Conservation (phyloP, 1,284 basidiomycete species). For the Moesziomyces globuligerus region DNA sequence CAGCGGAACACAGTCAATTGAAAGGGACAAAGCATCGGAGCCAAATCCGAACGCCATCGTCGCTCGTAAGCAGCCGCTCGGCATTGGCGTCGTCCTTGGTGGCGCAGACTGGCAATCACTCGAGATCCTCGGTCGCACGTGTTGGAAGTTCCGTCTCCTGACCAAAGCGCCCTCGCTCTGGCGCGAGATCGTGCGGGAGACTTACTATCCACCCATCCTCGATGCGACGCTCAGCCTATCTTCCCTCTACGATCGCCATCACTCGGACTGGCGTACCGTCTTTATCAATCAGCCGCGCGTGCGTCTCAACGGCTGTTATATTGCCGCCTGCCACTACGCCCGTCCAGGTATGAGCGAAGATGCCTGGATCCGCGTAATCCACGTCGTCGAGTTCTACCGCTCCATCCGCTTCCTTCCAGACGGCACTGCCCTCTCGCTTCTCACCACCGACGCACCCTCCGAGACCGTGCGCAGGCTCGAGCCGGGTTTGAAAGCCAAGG, state of each 20-base stretch:
- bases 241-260: slow-evolving; percentile 37
- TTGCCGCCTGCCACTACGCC: slow-evolving; percentile 63
- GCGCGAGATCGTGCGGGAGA: slow-evolving; percentile 55
- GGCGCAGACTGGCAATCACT: slow-evolving; percentile 62
- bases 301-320: slow-evolving; percentile 63
- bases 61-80: slow-evolving; percentile 27
- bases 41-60: slow-evolving; percentile 4
- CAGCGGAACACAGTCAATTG: slow-evolving; percentile 3
- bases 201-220: slow-evolving; percentile 56
- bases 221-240: slow-evolving; percentile 18
- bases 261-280: slow-evolving; percentile 56
- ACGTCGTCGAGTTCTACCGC: slow-evolving; percentile 75
- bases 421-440: slow-evolving; percentile 84
- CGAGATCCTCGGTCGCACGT: slow-evolving; percentile 55
- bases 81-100: slow-evolving; percentile 55
- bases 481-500: slow-evolving; percentile 77
- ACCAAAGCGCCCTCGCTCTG: slow-evolving; percentile 55
- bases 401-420: slow-evolving; percentile 86
- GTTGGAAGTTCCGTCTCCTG: slow-evolving; percentile 61
- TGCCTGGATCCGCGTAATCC: slow-evolving; percentile 64
- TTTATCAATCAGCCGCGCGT: slow-evolving; percentile 64
- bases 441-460: slow-evolving; percentile 83
- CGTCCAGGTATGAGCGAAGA: slow-evolving; percentile 60
- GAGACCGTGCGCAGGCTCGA: slow-evolving; percentile 81
- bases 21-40: slow-evolving; percentile 13